Evolutionary conservation across 345 rosid genomes (phyloP), one percentile per base, ranked within the genome.

Genomic region (Salix udensis): DNA sequence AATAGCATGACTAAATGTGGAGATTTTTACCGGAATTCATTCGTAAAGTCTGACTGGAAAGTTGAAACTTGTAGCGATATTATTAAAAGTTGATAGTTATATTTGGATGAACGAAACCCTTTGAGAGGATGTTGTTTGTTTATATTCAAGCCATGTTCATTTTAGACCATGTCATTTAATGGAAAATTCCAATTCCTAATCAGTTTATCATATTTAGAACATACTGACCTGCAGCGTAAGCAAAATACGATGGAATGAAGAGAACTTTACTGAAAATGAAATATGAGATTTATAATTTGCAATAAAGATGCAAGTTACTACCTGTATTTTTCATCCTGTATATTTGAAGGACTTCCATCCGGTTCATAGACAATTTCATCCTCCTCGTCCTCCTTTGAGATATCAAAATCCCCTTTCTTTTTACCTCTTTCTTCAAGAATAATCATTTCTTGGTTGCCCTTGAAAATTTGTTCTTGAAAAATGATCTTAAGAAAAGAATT

Each of bases 391-490:
- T 40, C 11, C 44, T 40, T 40, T 2, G 81, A 76, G 85, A 70
- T 87, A 88, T 92, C 93, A 40, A 91, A 90, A 21, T 83, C 78
- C 74, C 86, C 96, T 65, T 91, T 94, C 75, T 85, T 84, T 8
- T 75, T 86, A 28, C 85, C 82, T 78, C 89, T 82, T 6, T 78
- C 82, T 80, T 90, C 80, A 67, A 82, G 92, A 21, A 93, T 83
- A 15, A 65, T 26, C 46, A 72, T 77, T 65, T 88, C 72, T 70
- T 87, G 44, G 44, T 11, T 40, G 44, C 11, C 44, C 44, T 9
- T 40, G 44, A 40, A 40, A 40, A 0, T 40, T 40, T 2, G 44
- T 40, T 90, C 94, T 77, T 87, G 94, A 28, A 53, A 77, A 75
- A 87, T 90, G 92, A 89, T 80, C 98, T 91, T 42, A 60, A 12